Conservation (phyloP, 2,329 filamentous ascomycete species). For the Paecilomyces niveus region DNA sequence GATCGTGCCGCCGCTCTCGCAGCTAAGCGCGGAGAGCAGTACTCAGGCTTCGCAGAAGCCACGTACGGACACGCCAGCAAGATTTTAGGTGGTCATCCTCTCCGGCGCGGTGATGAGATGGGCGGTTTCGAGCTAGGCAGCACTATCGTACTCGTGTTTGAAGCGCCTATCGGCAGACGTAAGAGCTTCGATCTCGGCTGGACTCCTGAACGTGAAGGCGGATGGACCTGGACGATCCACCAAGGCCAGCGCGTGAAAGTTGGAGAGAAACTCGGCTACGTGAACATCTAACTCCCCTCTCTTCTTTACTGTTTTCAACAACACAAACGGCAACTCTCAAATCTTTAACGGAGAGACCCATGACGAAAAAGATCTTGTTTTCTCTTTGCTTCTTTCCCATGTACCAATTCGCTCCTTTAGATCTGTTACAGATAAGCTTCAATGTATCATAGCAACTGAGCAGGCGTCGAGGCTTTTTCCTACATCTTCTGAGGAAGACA, state of each 20-base stretch:
- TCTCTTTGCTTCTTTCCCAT: background rate
- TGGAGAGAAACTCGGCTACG: slow-evolving; percentile 74
- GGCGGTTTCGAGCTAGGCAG: slow-evolving; percentile 94
- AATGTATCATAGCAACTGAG: background rate
- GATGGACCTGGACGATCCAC: slow-evolving; percentile 80
- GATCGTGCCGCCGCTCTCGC: slow-evolving; percentile 80
- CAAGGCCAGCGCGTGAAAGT: slow-evolving; percentile 85
- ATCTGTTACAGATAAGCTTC: background rate
- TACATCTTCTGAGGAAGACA: slow-evolving; percentile 18
- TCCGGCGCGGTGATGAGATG: slow-evolving; percentile 91
- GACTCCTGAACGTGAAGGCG: slow-evolving; percentile 52
- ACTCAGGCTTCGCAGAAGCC: slow-evolving; percentile 88
- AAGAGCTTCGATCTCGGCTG: slow-evolving; percentile 56
- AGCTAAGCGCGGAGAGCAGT: slow-evolving; percentile 66
- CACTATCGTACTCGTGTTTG: slow-evolving; percentile 92
- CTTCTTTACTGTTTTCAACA: background rate
- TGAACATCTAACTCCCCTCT: slow-evolving; percentile 36
- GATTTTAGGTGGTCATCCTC: slow-evolving; percentile 73
- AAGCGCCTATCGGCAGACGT: slow-evolving; percentile 65
- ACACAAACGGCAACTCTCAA: background rate
- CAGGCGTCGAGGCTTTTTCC: background rate
- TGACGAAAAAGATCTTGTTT: background rate
- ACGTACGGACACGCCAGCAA: slow-evolving; percentile 73
- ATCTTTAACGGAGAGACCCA: background rate
- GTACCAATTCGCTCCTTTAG: background rate